A percentile compares a stretch with the other conserved stretches of the same genome.
These are phyloP conservation scores for Magnaporthales sp. DNA, from an alignment of 2,329 filamentous ascomycete species.

Conservation along the genomic window DNA sequence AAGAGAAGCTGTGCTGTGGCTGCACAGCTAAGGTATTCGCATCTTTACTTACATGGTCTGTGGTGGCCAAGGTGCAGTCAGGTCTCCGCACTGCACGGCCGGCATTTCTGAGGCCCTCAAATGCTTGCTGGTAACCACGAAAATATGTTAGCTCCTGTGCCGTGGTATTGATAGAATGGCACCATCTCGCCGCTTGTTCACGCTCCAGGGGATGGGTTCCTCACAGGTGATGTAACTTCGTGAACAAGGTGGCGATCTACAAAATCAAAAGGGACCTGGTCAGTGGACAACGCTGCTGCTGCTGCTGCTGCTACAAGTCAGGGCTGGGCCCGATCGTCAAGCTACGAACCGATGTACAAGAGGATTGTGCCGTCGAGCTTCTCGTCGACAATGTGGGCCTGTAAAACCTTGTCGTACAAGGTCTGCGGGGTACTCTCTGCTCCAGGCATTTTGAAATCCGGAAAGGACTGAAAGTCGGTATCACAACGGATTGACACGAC, in stretches of 20 bases:
- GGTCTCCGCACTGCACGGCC: constrained; percentile 81
- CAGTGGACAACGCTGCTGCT: neutral
- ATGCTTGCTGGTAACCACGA: constrained; percentile 65
- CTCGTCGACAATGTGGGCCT: constrained; percentile 90
- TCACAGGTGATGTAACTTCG: constrained; percentile 92
- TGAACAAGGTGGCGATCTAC: constrained; percentile 91
- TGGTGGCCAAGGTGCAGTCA: constrained; percentile 93
- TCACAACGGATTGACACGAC: constrained; percentile 2
- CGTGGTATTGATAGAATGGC: neutral
- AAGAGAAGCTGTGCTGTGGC: neutral
- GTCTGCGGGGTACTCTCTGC: constrained; percentile 67
- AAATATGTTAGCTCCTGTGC: constrained; percentile 10
- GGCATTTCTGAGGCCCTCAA: constrained; percentile 89
- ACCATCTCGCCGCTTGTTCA: neutral
- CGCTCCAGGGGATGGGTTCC: constrained; percentile 20
- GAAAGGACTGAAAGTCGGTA: neutral
- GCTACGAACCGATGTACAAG: constrained; percentile 75
- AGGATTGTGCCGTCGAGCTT: constrained; percentile 87
- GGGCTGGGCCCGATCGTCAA: neutral
- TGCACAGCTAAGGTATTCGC: neutral
- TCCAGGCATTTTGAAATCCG: constrained; percentile 56
- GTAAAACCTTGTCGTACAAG: constrained; percentile 96
- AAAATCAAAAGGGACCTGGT: constrained; percentile 1
- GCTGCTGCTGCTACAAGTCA: neutral
- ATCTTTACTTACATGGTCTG: constrained; percentile 71